Percentiles rank a stretch among this genome's conserved stretches.
These are phyloP conservation scores for Trichophaea hybrida DNA, from an alignment of 2,329 filamentous ascomycete species.

Conservation along the genomic window DNA sequence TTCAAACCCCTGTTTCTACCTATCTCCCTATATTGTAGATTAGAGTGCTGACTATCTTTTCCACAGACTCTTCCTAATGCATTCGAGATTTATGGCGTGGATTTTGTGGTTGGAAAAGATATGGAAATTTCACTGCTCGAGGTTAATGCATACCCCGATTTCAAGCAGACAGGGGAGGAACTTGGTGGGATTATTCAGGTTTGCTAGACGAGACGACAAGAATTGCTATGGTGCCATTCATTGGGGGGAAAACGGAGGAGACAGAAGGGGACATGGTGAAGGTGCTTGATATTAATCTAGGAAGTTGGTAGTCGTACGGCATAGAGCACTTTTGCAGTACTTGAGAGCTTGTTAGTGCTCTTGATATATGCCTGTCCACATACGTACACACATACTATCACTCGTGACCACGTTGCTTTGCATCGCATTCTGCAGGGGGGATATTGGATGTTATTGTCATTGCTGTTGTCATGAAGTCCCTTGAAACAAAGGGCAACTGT, in stretches of 20 bases:
- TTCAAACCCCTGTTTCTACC: not conserved
- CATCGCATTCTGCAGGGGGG: not conserved
- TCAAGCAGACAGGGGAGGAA: slow-evolving; percentile 72
- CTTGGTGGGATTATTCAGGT: slow-evolving; percentile 54
- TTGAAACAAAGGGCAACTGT: too few species aligned
- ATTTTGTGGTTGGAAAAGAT: slow-evolving; percentile 63
- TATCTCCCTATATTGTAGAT: not conserved
- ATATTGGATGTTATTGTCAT: not conserved
- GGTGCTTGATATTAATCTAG: slow-evolving; percentile 16
- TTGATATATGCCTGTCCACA: not conserved
- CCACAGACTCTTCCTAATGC: slow-evolving; percentile 54
- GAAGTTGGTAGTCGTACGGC: slow-evolving; percentile 10
- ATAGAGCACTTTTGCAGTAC: not conserved
- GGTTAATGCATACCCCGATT: slow-evolving; percentile 93
- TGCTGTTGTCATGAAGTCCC: not conserved
- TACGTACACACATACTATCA: too few species aligned
- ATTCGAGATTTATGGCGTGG: slow-evolving; percentile 84
- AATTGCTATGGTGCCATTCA: slow-evolving; percentile 53
- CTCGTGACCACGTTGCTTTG: not conserved
- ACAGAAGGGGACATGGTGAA: slow-evolving; percentile 13
- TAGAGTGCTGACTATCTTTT: too few species aligned
- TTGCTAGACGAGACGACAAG: slow-evolving; percentile 64
- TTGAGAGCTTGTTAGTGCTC: not conserved
- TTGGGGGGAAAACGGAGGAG: slow-evolving; percentile 34
- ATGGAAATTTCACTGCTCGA: slow-evolving; percentile 64